Evolutionary conservation across 257 asterid species (phyloP), one percentile per base, ranked within the genome.

Genomic region (Pogostemon cablin): DNA sequence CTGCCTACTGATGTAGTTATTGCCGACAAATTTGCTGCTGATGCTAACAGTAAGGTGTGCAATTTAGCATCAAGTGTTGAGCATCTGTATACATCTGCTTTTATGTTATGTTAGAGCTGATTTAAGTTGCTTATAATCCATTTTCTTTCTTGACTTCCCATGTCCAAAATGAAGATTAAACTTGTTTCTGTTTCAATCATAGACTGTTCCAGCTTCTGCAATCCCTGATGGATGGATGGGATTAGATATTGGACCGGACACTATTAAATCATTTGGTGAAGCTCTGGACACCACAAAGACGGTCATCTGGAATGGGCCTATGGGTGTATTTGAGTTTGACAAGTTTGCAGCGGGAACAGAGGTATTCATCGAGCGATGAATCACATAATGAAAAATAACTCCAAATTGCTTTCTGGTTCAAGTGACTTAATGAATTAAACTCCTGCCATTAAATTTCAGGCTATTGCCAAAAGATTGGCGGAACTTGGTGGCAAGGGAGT

Each of bases 171-270:
- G 47, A 52, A 8, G 63, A 46, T 35, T 65, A 52, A 64, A 34
- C 0, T 57, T 25, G n/a, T 63, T 65, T 20, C n/a, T 71, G 17
- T 32, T 12, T 9, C 25, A 52, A 50, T 20, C 65, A 56, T 52
- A 90, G 97, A 64, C 70, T 69, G 96, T 90, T 72, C 85, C 91
- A 54, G 93, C 97, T 40, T 86, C 95, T 75, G 82, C 71, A 77
- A 88, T 90, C 70, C 96, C 97, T 41, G 96, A 90, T 75, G 97
- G 91, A 40, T 90, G 97, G 96, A 85, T 86, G 95, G 97, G 97
- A 12, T 78, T 90, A 55, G 97, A 90, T 80, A 85, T 88, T 65
- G 97, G 97, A 37, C 97, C 97, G 0, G 88, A 90, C 41, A 69
- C 90, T 9, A 85, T 90, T 78, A 88, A 86, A 70, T 68, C 95